Base-by-base conservation (phyloP, 371 early-diverging fungal genomes). In the Encephalitozoon intestinalis region DNA sequence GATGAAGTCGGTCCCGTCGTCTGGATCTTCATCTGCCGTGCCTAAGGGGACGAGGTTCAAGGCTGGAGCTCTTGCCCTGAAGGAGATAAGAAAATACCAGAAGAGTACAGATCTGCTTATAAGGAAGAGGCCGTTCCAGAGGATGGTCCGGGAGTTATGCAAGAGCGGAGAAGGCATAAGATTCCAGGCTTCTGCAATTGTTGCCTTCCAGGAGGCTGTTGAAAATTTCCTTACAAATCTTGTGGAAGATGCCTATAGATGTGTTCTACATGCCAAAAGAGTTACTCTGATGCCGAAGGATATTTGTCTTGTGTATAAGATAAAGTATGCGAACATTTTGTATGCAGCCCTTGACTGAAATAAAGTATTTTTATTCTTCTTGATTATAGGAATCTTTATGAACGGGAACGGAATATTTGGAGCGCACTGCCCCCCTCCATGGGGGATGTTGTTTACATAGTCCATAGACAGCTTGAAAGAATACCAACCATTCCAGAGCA, bases 221-320 rank as follows among this genome's bases (percentile, higher is more conserved):
- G 95, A 95, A 76, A 89, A 90, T 2, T 94, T 87, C 81, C 75
- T 95, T 76, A 89, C 91, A 40, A 89, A 90, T 76, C 78, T 95
- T 43, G 90, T 95, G 81, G 94, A 95, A 79, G 93, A 94, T 82
- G 90, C 94, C 87, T 83, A 70, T 71, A 77, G 86, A 91, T 94
- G 93, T 79, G 93, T 94, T 0, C 89, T 92, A 54, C 94, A 95
- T 78, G 94, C 93, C 4, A 93, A 91, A 83, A 87, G 95, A 26
- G 94, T 94, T 12, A 95, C 95, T 0, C 79, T 94, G 11, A 90
- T 92, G 91, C 89, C 89, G 53, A 88, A 89, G 64, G 95, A 95
- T 82, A 90, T 95, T 52, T 90, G 91, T 72, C 87, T 95, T 18
- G 94, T 93, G 9, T 84, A 91, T 66, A 88, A 92, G 30, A 90